Percentiles rank a stretch among this genome's conserved stretches.
These are phyloP conservation scores for Neopestalotiopsis rosae DNA, from an alignment of 2,329 filamentous ascomycete genomes.

Conservation along the genomic window DNA sequence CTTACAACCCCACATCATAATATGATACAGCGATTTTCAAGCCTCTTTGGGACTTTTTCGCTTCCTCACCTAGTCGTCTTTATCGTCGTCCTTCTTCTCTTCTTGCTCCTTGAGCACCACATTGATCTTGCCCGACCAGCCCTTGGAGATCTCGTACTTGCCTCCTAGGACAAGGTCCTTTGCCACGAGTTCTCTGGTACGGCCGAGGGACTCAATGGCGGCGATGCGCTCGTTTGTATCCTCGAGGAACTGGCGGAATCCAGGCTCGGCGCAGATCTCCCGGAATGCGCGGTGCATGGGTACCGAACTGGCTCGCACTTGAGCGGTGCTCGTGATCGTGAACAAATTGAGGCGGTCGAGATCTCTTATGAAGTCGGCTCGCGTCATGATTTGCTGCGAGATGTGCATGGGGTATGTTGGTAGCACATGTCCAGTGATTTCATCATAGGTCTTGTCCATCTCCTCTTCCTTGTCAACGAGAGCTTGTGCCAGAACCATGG, in stretches of 20 bases:
- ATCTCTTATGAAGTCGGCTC: conserved; percentile 89
- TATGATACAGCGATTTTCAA: neutral
- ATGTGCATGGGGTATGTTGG: conserved; percentile 82
- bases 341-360: conserved; percentile 96
- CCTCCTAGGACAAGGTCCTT: conserved; percentile 91
- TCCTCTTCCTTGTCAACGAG: conserved; percentile 82
- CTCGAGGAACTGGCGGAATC: conserved; percentile 84
- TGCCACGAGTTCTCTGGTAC: conserved; percentile 93
- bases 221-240: conserved; percentile 82
- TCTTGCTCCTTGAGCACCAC: conserved; percentile 49
- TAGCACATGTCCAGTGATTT: conserved; percentile 72
- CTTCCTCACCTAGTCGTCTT: conserved; percentile 13
- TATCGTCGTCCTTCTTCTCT: conserved; percentile 31
- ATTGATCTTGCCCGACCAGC: conserved; percentile 42
- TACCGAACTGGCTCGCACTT: conserved; percentile 90
- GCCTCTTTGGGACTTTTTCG: too few species aligned
- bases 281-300: conserved; percentile 95
- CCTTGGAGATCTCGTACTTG: conserved; percentile 68
- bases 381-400: conserved; percentile 91
- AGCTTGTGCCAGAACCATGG: conserved; percentile 90
- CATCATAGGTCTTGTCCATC: conserved; percentile 70
- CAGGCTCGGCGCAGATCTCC: conserved; percentile 76
- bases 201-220: conserved; percentile 91
- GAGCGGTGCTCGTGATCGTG: conserved; percentile 85
- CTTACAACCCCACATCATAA: neutral